phyloP scores from a whole-genome alignment of 768 basidiomycete species.

The Agrocybe chaxingu region DNA sequence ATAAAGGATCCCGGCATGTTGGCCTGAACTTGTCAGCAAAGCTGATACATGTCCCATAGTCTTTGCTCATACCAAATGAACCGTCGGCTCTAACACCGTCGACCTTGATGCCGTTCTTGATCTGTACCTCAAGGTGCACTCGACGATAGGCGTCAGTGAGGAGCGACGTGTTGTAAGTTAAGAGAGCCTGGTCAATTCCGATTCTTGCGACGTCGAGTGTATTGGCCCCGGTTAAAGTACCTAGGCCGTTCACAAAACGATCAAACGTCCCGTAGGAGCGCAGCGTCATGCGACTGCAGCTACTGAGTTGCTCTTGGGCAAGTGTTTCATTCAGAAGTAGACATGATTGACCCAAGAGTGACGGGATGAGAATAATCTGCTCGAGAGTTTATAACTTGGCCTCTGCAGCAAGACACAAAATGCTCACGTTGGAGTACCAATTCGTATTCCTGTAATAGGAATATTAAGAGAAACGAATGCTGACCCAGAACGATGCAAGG shows the following conservation, averaged over 20 bases:
- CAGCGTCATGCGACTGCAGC: slow-evolving; percentile 47
- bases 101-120: slow-evolving; percentile 42
- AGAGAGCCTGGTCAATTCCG: slow-evolving; percentile 49
- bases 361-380: slow-evolving; percentile 60
- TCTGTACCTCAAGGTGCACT: slow-evolving; percentile 50
- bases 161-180: slow-evolving; percentile 39
- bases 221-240: slow-evolving; percentile 62
- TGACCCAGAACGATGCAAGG: background rate
- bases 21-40: slow-evolving; percentile 23
- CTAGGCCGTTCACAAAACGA: slow-evolving; percentile 38
- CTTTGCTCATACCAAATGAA: slow-evolving; percentile 35
- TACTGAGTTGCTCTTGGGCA: slow-evolving; percentile 32
- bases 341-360: slow-evolving; percentile 53
- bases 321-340: slow-evolving; percentile 50
- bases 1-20: slow-evolving; percentile 66
- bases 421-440: slow-evolving; percentile 57
- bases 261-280: slow-evolving; percentile 50
- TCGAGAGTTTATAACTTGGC: background rate
- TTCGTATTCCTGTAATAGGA: slow-evolving; percentile 51
- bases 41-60: background rate
- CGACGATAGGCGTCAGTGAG: slow-evolving; percentile 46
- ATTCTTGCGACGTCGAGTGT: slow-evolving; percentile 62
- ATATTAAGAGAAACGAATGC: slow-evolving; percentile 3
- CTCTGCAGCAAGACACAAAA: background rate
- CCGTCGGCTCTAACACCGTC: slow-evolving; percentile 63